These are phyloP conservation scores for Malus hybrid DNA, from an alignment of 331 rosid species.

Conservation along the genomic window DNA sequence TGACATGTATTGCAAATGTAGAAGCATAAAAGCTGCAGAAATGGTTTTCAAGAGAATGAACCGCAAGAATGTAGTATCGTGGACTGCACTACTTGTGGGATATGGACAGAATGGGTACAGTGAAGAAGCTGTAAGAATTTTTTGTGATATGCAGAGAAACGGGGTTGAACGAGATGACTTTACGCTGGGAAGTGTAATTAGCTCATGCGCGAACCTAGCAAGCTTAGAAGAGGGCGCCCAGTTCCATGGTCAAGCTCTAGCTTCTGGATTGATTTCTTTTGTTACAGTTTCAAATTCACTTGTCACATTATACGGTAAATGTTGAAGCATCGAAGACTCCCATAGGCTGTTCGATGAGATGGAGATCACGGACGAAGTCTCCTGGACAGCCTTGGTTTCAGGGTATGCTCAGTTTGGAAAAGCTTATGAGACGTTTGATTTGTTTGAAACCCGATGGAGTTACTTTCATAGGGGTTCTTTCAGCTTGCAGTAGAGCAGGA, in stretches of 20 bases:
- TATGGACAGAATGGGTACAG: constrained; percentile 74
- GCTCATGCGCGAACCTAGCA: constrained; percentile 84
- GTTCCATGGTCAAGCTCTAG: constrained; percentile 64
- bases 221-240: constrained; percentile 89
- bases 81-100: constrained; percentile 87
- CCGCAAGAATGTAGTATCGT: constrained; percentile 66
- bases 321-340: constrained; percentile 67
- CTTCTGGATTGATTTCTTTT: constrained; percentile 57
- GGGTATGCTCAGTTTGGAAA: constrained; percentile 77
- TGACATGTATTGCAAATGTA: constrained; percentile 84
- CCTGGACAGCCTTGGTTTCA: constrained; percentile 87
- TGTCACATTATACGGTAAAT: constrained; percentile 65
- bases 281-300: constrained; percentile 73
- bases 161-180: constrained; percentile 69
- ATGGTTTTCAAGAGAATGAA: constrained; percentile 58
- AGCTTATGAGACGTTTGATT: constrained; percentile 50
- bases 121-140: constrained; percentile 71
- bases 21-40: constrained; percentile 53
- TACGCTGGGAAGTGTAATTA: constrained; percentile 68
- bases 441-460: constrained; percentile 71
- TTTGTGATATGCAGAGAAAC: constrained; percentile 65
- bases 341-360: constrained; percentile 55
- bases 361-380: constrained; percentile 55
- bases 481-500: constrained; percentile 87
- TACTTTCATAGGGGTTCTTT: constrained; percentile 77